Evolutionary conservation across 768 basidiomycete genomes (phyloP), one percentile per base, ranked within the genome.

Genomic region (Kwoniella botswanensis): DNA sequence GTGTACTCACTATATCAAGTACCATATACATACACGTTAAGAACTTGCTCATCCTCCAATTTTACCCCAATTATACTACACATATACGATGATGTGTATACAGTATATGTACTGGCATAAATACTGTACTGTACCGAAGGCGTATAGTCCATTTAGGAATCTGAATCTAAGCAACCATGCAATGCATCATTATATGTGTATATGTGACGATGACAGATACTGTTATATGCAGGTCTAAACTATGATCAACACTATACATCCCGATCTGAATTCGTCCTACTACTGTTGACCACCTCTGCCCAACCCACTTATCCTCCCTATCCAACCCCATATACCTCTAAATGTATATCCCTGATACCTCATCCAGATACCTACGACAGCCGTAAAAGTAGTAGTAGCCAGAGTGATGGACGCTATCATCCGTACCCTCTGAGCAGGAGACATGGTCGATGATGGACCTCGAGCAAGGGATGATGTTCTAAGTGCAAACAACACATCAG

Each of bases 301-400:
- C 59, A 61, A 44, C 7, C 59, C 66, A 21, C 61, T 65, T 13
- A 58, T 60, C 46, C 70, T 43, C 9, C 70, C 67, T 54, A 79
- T 52, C 75, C 75, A 76, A 11, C 71, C 60, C 78, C 78, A 79
- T 24, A 76, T 67, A 7, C 79, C 79, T 50, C 74, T 46, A 5
- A 78, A 59, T 11, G 77, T 76, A 54, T 77, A 80, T 4, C 79
- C 77, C 67, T 80, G 76, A 74, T 76, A 80, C 60, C 79, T 43
- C 79, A 80, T 76, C 75, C 74, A 80, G 3, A 80, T 61, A 6
- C 75, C 75, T 3, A 76, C 42, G 10, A 74, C 62, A 5, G 74
- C 75, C 2, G 75, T 63, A 3, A 74, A n/a, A 13, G 65, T 67
- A 43, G 75, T 76, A 7, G 74, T 64, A 4, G 71, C 70, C 22